Evolutionary conservation across 2,329 filamentous ascomycete species (phyloP).

Genomic region (Pezicula carpinea): DNA sequence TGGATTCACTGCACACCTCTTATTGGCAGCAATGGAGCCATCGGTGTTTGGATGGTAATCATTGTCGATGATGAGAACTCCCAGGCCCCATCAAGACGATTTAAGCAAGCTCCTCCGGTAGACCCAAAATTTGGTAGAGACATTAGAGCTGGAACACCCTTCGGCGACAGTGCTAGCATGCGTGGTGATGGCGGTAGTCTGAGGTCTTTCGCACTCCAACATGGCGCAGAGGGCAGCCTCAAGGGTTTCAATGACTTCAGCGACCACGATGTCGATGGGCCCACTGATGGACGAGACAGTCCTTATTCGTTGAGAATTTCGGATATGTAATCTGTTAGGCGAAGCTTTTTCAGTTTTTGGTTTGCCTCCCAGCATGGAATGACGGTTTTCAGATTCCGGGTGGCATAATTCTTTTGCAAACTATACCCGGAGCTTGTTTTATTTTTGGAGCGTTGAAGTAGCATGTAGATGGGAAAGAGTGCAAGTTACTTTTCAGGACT

Average conservation of each 20-base stretch:
- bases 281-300: background rate
- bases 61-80: conserved; percentile 59
- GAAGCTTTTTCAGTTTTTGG: too few relatives aligned
- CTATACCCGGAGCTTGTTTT: too few relatives aligned
- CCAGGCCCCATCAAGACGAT: conserved; percentile 10
- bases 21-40: conserved; percentile 58
- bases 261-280: background rate
- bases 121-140: conserved; percentile 23
- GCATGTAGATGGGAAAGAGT: too few relatives aligned
- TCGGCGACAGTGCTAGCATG: background rate
- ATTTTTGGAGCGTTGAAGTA: too few relatives aligned
- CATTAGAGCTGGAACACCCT: background rate
- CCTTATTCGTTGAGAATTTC: background rate
- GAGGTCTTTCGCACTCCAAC: conserved; percentile 20
- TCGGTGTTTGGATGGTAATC: conserved; percentile 77
- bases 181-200: conserved; percentile 16
- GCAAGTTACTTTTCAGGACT: too few relatives aligned
- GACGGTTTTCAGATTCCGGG: too few relatives aligned
- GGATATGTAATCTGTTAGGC: background rate
- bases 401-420: too few relatives aligned
- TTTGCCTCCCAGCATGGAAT: too few relatives aligned
- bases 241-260: background rate
- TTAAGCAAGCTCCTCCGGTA: conserved; percentile 24
- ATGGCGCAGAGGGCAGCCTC: conserved; percentile 8
- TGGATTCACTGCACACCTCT: conserved; percentile 79